phyloP scores from a whole-genome alignment of 495 filamentous ascomycete species.

The Halenospora varia region DNA sequence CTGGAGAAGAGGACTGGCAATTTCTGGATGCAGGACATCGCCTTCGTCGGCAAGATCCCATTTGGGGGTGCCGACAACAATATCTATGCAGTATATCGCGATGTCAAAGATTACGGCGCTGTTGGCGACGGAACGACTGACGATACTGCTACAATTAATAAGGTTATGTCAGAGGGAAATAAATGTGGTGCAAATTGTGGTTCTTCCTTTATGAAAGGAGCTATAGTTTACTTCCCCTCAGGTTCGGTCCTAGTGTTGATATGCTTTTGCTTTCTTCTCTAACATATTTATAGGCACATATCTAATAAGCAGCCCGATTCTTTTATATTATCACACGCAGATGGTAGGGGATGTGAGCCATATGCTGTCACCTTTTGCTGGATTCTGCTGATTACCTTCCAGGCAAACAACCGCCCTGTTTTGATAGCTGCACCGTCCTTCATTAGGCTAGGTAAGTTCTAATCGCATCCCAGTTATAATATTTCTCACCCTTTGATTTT shows the following conservation, averaged over 20 bases:
- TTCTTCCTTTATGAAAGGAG: conserved; percentile 41
- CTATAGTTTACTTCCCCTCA: conserved; percentile 48
- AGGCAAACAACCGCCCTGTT: conserved; percentile 12
- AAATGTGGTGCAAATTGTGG: conserved; percentile 47
- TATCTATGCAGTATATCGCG: too few species aligned
- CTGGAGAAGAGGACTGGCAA: too few species aligned
- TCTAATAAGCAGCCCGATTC: too few species aligned
- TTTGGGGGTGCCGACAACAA: too few species aligned
- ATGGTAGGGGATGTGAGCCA: too few species aligned
- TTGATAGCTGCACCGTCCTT: background rate
- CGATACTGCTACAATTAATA: conserved; percentile 52
- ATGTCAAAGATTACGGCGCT: conserved; percentile 17
- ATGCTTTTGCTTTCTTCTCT: background rate
- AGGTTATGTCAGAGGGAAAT: conserved; percentile 37
- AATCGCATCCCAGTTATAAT: too few species aligned
- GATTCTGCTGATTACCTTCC: conserved; percentile 33
- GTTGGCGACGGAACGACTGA: conserved; percentile 18
- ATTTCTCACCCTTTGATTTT: too few species aligned
- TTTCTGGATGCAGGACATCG: too few species aligned
- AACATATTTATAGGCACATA: background rate
- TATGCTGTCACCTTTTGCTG: conserved; percentile 27
- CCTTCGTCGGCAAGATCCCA: too few species aligned
- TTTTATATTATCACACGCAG: too few species aligned
- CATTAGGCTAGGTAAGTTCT: background rate
- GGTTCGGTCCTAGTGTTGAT: conserved; percentile 16